Conservation (phyloP, 192 early-diverging fungal species). For the Podochytrium sp. region DNA sequence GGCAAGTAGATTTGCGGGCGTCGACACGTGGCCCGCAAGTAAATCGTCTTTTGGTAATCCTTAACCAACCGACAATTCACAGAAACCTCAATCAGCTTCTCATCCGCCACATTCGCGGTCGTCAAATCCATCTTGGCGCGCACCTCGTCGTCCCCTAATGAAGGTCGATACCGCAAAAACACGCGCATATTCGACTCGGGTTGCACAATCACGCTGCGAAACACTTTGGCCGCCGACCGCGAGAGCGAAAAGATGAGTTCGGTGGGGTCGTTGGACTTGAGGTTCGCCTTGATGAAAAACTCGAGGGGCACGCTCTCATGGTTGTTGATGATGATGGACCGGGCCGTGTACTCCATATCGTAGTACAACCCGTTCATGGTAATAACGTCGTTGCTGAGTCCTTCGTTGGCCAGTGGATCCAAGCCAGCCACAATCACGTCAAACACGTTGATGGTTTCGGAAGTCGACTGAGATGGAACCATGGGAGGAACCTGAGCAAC, state of each 20-base stretch:
- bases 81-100: conserved; percentile 72
- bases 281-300: conserved; percentile 73
- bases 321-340: conserved; percentile 76
- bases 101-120: conserved; percentile 57
- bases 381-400: conserved; percentile 51
- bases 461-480: not conserved
- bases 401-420: conserved; percentile 29
- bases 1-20: conserved; percentile 58
- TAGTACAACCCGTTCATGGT: conserved; percentile 75
- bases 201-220: conserved; percentile 70
- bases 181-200: conserved; percentile 67
- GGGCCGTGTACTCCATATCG: conserved; percentile 70
- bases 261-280: conserved; percentile 62
- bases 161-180: conserved; percentile 69
- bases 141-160: conserved; percentile 28
- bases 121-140: conserved; percentile 43
- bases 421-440: conserved; percentile 71
- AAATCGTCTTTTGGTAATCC: conserved; percentile 77
- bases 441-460: conserved; percentile 62
- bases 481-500: not conserved
- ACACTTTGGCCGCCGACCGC: conserved; percentile 70
- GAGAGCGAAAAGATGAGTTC: conserved; percentile 82
- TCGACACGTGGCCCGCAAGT: conserved; percentile 63
- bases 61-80: conserved; percentile 81
- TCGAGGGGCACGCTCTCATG: conserved; percentile 75